Conservation (phyloP, 2,329 filamentous ascomycete species). For the Colletotrichum cordylinicola region DNA sequence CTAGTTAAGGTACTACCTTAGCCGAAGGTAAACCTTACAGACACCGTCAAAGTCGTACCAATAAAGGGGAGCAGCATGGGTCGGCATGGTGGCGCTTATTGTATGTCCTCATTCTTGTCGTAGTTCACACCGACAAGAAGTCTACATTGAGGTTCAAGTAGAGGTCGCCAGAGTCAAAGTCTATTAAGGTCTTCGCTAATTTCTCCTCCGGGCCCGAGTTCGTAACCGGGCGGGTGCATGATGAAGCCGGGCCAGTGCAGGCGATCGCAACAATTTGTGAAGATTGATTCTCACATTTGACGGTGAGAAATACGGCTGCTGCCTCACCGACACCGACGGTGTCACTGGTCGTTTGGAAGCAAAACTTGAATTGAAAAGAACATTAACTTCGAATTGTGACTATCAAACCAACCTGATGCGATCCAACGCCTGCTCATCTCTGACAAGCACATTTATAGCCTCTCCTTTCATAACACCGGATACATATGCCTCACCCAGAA, state of each 20-base stretch:
- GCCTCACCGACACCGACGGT: not conserved
- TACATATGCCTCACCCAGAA: not conserved
- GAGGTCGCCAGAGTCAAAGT: not conserved
- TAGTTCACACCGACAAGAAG: not conserved
- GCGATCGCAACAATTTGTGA: not conserved
- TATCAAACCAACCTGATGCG: not conserved
- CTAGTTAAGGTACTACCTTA: not conserved
- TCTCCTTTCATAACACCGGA: not conserved
- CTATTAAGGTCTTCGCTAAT: not conserved
- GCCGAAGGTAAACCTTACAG: not conserved
- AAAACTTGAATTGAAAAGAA: not conserved
- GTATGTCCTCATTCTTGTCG: not conserved
- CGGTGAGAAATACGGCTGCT: not conserved
- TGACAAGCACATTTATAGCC: not conserved
- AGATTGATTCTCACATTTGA: rapidly evolving
- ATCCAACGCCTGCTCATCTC: rapidly evolving
- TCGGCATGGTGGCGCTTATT: not conserved
- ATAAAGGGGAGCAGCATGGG: not conserved
- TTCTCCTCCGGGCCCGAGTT: not conserved
- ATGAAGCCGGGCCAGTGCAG: not conserved
- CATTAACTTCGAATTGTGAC: not conserved
- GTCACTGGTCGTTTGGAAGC: not conserved
- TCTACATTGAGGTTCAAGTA: not conserved
- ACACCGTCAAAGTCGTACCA: rapidly evolving
- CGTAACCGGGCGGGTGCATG: not conserved